Evolutionary conservation across 1,284 basidiomycete genomes (phyloP).

Genomic region (Trichosporon faecale): DNA sequence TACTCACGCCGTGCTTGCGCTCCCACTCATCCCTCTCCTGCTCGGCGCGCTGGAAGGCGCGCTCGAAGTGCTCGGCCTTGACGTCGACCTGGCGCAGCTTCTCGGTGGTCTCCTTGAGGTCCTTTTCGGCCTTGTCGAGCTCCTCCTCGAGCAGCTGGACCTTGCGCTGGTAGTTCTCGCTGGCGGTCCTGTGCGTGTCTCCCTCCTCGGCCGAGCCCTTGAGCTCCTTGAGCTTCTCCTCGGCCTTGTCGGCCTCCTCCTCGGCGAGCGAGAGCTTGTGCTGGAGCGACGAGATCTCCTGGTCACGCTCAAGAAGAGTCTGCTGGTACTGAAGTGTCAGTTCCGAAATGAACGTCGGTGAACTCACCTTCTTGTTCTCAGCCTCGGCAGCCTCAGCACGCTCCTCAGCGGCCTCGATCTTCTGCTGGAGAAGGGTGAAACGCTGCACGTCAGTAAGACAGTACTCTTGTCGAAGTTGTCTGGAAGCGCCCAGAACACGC

Average conservation of each 20-base stretch:
- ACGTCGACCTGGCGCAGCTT: slow-evolving; percentile 98
- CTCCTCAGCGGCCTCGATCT: slow-evolving; percentile 75
- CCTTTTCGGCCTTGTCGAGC: slow-evolving; percentile 93
- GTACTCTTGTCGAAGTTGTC: neutral
- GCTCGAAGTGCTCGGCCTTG: slow-evolving; percentile 98
- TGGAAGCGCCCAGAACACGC: neutral
- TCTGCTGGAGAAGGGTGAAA: slow-evolving; percentile 66
- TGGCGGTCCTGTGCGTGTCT: slow-evolving; percentile 69
- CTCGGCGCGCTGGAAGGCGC: slow-evolving; percentile 81
- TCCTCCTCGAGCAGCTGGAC: slow-evolving; percentile 91
- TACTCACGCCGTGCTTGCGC: slow-evolving; percentile 81
- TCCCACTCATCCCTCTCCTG: slow-evolving; percentile 92
- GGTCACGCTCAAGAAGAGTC: slow-evolving; percentile 75
- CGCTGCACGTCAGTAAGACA: slow-evolving; percentile 55
- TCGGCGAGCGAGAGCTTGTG: slow-evolving; percentile 74
- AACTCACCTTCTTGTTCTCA: slow-evolving; percentile 66
- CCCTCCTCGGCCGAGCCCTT: slow-evolving; percentile 71
- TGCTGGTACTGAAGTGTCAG: slow-evolving; percentile 60
- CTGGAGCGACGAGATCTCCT: slow-evolving; percentile 78
- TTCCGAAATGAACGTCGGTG: too few relatives aligned
- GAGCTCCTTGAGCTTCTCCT: slow-evolving; percentile 66
- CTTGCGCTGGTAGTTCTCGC: slow-evolving; percentile 77
- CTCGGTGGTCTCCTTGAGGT: slow-evolving; percentile 92
- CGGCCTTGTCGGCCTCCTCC: slow-evolving; percentile 69
- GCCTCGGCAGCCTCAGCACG: slow-evolving; percentile 80